Percentiles rank a stretch among this genome's conserved stretches.
phyloP scores from a whole-genome alignment of 305 asterid genomes.

The Euphrasia arctica region DNA sequence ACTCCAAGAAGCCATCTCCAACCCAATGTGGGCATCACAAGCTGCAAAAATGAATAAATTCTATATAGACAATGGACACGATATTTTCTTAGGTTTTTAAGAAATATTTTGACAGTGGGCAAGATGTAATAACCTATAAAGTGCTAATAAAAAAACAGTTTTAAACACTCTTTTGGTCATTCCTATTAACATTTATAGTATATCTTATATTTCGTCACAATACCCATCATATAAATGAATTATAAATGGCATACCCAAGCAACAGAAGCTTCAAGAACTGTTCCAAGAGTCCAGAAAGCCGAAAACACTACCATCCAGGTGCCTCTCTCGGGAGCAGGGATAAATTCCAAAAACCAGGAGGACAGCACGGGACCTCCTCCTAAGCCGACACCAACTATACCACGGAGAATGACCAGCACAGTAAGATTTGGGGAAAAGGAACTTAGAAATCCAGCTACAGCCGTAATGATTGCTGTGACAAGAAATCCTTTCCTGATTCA shows the following conservation, averaged over 20 bases:
- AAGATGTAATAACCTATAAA: background rate
- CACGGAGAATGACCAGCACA: conserved; percentile 45
- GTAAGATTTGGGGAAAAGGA: conserved; percentile 51
- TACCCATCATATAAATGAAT: conserved; percentile 10
- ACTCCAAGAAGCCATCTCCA: conserved; percentile 79
- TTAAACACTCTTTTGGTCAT: background rate
- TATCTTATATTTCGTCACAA: conserved; percentile 3
- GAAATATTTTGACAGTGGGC: background rate
- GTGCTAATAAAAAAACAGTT: background rate
- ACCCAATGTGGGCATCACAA: conserved; percentile 69
- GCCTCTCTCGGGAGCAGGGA: conserved; percentile 67
- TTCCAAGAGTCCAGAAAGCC: conserved; percentile 69
- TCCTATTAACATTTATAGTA: background rate
- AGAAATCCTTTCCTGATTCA: conserved; percentile 61
- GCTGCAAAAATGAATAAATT: conserved; percentile 32
- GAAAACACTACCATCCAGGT: conserved; percentile 71
- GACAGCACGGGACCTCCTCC: conserved; percentile 73
- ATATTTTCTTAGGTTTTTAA: too few relatives aligned
- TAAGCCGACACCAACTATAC: conserved; percentile 62
- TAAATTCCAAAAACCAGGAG: conserved; percentile 64
- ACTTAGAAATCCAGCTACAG: conserved; percentile 58
- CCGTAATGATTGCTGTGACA: conserved; percentile 48
- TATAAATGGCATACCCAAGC: conserved; percentile 53
- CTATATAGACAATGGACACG: background rate
- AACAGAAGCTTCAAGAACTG: conserved; percentile 64